Conservation (phyloP, 73 alveolate species). For the Uronychia binucleata region DNA sequence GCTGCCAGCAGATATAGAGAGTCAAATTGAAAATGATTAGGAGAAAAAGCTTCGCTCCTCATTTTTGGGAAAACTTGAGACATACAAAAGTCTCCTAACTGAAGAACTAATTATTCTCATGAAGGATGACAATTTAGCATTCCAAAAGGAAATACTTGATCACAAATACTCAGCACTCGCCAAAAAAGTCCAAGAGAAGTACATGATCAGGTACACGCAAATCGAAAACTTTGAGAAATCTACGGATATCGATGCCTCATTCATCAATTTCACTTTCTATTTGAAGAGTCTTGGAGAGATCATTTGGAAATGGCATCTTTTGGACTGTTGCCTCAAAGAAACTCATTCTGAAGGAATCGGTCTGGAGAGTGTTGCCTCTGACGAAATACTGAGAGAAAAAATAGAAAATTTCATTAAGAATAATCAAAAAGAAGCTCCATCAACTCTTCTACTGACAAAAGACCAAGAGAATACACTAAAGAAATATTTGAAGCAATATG, state of each 20-base stretch:
- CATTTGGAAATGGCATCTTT: slow-evolving; percentile 20
- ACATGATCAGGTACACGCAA: neutral
- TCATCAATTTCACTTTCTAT: neutral
- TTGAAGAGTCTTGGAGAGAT: neutral
- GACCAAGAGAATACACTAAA: neutral
- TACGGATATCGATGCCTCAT: neutral
- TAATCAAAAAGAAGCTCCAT: slow-evolving; percentile 4
- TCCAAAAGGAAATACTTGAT: neutral
- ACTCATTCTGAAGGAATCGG: neutral
- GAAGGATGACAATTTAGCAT: neutral
- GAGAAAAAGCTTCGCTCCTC: neutral
- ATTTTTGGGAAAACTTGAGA: neutral
- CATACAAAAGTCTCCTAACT: neutral
- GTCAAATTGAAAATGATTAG: neutral
- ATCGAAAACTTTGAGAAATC: neutral
- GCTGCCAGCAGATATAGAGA: neutral
- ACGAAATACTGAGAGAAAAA: neutral
- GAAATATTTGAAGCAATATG: neutral
- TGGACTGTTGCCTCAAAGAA: slow-evolving; percentile 13
- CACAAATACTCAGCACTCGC: neutral
- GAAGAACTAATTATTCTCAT: neutral
- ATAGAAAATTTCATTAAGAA: neutral
- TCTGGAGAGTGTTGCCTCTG: neutral
- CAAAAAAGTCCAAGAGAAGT: neutral
- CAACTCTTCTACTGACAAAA: neutral